phyloP scores from a whole-genome alignment of 495 filamentous ascomycete genomes.

The Penicillium longicatenatum region DNA sequence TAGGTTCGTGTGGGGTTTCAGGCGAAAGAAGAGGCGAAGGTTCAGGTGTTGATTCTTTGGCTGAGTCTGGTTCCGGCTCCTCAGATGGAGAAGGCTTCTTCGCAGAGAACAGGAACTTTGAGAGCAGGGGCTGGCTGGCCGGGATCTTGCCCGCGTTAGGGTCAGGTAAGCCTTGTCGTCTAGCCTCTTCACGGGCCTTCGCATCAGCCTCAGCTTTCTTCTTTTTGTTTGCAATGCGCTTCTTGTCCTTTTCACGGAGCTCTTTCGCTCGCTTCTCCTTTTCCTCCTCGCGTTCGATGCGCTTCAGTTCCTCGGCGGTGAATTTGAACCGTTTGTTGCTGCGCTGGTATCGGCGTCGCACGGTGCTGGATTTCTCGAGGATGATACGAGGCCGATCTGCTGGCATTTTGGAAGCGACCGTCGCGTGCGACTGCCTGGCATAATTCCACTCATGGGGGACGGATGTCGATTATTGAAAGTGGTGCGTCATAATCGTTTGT shows the following conservation, averaged over 20 bases:
- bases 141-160: slow-evolving; percentile 41
- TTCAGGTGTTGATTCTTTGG: background rate
- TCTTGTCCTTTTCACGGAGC: slow-evolving; percentile 45
- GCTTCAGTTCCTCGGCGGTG: slow-evolving; percentile 42
- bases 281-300: slow-evolving; percentile 50
- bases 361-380: slow-evolving; percentile 49
- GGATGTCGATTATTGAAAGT: slow-evolving; percentile 9
- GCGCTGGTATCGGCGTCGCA: slow-evolving; percentile 50
- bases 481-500: background rate
- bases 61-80: too few relatives aligned
- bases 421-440: slow-evolving; percentile 22
- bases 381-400: slow-evolving; percentile 41
- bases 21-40: background rate
- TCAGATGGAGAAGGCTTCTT: background rate
- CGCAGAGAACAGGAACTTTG: slow-evolving; percentile 39
- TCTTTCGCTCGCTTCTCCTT: slow-evolving; percentile 41
- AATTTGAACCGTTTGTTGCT: slow-evolving; percentile 47
- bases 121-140: slow-evolving; percentile 50
- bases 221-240: slow-evolving; percentile 43
- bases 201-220: slow-evolving; percentile 48
- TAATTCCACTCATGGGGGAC: slow-evolving; percentile 19
- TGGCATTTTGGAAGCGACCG: slow-evolving; percentile 38
- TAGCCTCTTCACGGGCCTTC: slow-evolving; percentile 44
- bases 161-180: slow-evolving; percentile 46
- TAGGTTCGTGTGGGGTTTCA: background rate